Percentiles rank a stretch among this genome's conserved stretches.
Conservation (phyloP, 768 basidiomycete species). For the Rhodotorula diobovata region DNA sequence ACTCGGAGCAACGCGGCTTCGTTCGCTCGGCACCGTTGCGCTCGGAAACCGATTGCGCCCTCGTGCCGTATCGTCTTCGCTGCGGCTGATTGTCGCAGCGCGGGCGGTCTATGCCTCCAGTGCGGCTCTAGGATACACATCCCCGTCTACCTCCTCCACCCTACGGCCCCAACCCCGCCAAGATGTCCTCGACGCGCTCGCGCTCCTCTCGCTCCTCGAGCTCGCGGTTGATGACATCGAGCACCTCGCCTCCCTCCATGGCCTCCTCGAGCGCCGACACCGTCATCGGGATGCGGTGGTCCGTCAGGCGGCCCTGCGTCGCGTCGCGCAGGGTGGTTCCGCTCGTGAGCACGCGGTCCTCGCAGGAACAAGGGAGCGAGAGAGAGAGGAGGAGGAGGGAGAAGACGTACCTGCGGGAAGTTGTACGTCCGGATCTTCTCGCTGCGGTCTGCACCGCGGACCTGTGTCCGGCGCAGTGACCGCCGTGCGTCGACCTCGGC, state of each 20-base stretch:
- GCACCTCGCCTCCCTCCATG: conserved; percentile 50
- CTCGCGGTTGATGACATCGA: conserved; percentile 42
- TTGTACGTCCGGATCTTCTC: conserved; percentile 97
- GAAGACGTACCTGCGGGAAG: conserved; percentile 64
- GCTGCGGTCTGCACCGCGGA: conserved; percentile 76
- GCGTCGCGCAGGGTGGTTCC: not conserved
- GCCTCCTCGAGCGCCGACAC: conserved; percentile 52
- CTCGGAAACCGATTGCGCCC: too few species aligned
- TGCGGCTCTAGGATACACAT: not conserved
- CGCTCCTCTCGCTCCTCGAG: conserved; percentile 28
- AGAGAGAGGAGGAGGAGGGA: not conserved
- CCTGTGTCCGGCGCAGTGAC: conserved; percentile 64
- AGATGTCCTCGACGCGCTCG: conserved; percentile 22
- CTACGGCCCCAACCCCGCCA: not conserved
- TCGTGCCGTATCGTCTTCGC: too few species aligned
- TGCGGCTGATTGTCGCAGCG: too few species aligned
- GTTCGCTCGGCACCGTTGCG: too few species aligned
- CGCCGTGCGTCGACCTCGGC: conserved; percentile 68
- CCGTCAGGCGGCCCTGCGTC: conserved; percentile 78
- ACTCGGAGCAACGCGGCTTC: too few species aligned
- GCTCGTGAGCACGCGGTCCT: not conserved
- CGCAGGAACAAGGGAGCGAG: too few species aligned
- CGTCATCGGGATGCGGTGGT: conserved; percentile 79
- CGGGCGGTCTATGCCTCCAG: too few species aligned
- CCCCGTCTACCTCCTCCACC: too few species aligned